phyloP scores from a whole-genome alignment of 768 basidiomycete species.

The Hygrocybe punicea region DNA sequence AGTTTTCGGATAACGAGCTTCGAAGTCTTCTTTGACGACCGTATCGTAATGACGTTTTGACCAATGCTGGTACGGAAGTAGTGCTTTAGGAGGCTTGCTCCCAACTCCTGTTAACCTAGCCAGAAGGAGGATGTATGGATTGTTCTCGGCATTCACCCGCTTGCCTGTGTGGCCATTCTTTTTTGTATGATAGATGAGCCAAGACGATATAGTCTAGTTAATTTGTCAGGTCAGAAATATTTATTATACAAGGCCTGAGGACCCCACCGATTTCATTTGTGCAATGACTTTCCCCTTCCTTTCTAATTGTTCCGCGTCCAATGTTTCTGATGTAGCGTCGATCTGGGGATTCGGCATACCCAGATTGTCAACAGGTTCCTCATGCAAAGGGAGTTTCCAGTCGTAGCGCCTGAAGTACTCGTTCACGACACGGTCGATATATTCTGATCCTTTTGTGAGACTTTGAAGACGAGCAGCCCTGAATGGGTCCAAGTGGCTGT shows the following conservation, averaged over 20 bases:
- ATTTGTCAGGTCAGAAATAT: no score
- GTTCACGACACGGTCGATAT: conserved; percentile 1
- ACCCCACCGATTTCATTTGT: not conserved
- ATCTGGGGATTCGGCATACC: no score
- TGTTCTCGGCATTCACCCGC: not conserved
- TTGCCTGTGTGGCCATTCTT: not conserved
- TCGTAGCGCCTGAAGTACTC: conserved; percentile 1
- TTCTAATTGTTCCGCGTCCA: not conserved
- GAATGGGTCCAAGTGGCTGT: not conserved
- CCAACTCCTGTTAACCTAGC: conserved; percentile 1
- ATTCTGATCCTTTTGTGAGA: not conserved
- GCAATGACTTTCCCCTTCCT: not conserved
- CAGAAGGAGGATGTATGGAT: not conserved
- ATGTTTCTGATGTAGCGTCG: no score
- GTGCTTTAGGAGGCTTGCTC: not conserved
- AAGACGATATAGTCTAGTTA: not conserved
- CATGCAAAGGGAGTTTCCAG: conserved; percentile 1
- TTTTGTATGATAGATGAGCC: not conserved
- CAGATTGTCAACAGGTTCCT: no score
- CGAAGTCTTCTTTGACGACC: not conserved
- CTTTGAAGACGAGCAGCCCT: not conserved
- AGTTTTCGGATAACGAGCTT: not conserved
- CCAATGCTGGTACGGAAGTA: not conserved
- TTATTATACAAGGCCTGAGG: no score
- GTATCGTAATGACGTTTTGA: not conserved